These are phyloP conservation scores for Pezicula radicicola DNA, from an alignment of 2,329 filamentous ascomycete species.

Conservation along the genomic window DNA sequence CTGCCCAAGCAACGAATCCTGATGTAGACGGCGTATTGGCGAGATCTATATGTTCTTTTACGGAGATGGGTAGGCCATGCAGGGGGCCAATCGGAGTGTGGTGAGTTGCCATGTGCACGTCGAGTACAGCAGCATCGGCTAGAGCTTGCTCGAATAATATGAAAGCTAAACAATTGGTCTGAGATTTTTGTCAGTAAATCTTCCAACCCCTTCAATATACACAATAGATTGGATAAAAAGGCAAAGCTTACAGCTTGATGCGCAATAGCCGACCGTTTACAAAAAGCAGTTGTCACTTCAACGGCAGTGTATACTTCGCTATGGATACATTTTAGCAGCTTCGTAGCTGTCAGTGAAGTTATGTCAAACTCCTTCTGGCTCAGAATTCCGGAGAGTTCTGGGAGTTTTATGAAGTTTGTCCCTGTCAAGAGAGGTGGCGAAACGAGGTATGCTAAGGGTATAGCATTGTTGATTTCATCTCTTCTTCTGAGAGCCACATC, in stretches of 20 bases:
- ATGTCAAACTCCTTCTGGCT: neutral
- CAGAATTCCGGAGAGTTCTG: neutral
- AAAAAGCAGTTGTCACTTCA: conserved; percentile 47
- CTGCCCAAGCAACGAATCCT: conserved; percentile 45
- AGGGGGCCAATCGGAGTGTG: conserved; percentile 51
- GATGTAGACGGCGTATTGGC: conserved; percentile 28
- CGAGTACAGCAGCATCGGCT: conserved; percentile 38
- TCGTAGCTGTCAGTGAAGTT: neutral
- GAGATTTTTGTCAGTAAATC: neutral
- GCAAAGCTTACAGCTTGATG: conserved; percentile 37
- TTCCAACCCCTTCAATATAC: neutral
- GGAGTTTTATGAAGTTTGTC: neutral
- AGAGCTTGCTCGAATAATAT: conserved; percentile 47
- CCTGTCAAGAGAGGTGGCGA: neutral
- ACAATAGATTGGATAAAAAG: neutral
- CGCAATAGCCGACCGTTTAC: conserved; percentile 49
- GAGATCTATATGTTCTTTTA: conserved; percentile 50
- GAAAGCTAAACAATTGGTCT: conserved; percentile 39
- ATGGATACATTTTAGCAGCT: neutral
- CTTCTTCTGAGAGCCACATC: neutral
- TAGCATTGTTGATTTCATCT: neutral
- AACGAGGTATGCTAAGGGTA: neutral
- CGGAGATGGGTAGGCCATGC: conserved; percentile 55
- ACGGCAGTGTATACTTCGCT: conserved; percentile 27
- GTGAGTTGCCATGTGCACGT: conserved; percentile 35